phyloP scores from a whole-genome alignment of 1,284 basidiomycete genomes.

The Leccinum solheimii region DNA sequence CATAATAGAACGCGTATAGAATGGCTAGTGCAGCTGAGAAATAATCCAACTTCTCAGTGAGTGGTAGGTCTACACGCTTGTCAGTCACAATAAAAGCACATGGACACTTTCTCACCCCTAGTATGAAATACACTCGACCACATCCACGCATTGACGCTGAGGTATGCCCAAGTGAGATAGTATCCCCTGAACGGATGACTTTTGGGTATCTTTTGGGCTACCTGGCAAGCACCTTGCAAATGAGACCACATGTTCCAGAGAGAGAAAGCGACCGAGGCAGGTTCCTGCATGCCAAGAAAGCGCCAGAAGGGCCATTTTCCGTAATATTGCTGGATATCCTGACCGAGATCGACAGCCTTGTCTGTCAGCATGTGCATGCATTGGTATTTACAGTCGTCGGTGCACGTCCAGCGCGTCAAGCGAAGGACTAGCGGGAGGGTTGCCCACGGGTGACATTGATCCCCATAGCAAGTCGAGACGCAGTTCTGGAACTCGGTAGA shows the following conservation, averaged over 20 bases:
- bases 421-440: slow-evolving; percentile 49
- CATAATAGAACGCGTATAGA: slow-evolving; percentile 72
- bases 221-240: slow-evolving; percentile 51
- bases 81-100: slow-evolving; percentile 10
- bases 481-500: slow-evolving; percentile 56
- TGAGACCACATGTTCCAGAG: slow-evolving; percentile 82
- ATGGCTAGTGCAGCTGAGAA: slow-evolving; percentile 90
- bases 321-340: slow-evolving; percentile 75
- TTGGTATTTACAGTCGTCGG: slow-evolving; percentile 84
- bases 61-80: slow-evolving; percentile 61
- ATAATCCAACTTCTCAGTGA: slow-evolving; percentile 93
- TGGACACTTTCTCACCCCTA: slow-evolving; percentile 57
- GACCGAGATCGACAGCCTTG: slow-evolving; percentile 46
- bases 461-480: slow-evolving; percentile 41
- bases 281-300: slow-evolving; percentile 87
- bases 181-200: slow-evolving; percentile 71
- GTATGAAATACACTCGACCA: slow-evolving; percentile 94
- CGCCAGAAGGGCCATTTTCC: slow-evolving; percentile 98
- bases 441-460: slow-evolving; percentile 34
- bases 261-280: slow-evolving; percentile 89
- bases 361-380: slow-evolving; percentile 88
- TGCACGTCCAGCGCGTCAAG: slow-evolving; percentile 75
- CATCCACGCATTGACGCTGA: slow-evolving; percentile 90
- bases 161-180: slow-evolving; percentile 68
- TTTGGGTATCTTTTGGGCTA: slow-evolving; percentile 51